Percentiles rank a stretch among this genome's conserved stretches.
These are phyloP conservation scores for Melastoma malabathricum DNA, from an alignment of 345 rosid species.

Conservation along the genomic window DNA sequence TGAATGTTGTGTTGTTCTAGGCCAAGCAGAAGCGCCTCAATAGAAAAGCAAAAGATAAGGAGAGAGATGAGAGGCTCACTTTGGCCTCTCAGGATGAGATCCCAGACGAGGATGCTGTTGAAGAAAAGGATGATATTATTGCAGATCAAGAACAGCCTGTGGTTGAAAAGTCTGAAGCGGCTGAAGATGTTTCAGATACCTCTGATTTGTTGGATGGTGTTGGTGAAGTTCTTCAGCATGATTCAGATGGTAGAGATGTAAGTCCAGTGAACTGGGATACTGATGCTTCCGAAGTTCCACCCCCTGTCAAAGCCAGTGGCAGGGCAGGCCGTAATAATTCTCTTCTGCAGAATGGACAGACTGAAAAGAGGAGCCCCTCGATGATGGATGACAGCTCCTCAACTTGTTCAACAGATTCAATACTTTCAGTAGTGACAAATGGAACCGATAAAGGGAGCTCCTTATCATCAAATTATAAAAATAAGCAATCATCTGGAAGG, in stretches of 20 bases:
- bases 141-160: constrained; percentile 29
- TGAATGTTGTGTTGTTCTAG: constrained; percentile 13
- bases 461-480: constrained; percentile 24
- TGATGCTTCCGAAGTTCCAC: constrained; percentile 61
- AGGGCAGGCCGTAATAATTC: constrained; percentile 38
- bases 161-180: constrained; percentile 48
- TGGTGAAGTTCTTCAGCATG: constrained; percentile 53
- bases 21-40: constrained; percentile 82
- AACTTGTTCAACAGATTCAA: constrained; percentile 72
- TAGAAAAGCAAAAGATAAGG: constrained; percentile 72
- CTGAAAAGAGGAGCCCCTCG: constrained; percentile 45
- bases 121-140: constrained; percentile 32
- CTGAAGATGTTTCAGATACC: constrained; percentile 59
- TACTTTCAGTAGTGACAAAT: constrained; percentile 47
- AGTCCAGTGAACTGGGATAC: constrained; percentile 77
- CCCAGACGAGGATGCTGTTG: constrained; percentile 22
- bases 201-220: constrained; percentile 71
- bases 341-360: constrained; percentile 45
- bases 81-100: constrained; percentile 23
- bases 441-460: constrained; percentile 46
- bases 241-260: constrained; percentile 70
- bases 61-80: constrained; percentile 46
- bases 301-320: constrained; percentile 43
- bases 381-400: constrained; percentile 88
- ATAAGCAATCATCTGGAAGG: constrained; percentile 45